Percentiles rank a stretch among this genome's conserved stretches.
phyloP scores from a whole-genome alignment of 495 filamentous ascomycete genomes.

The Penicillium desertorum region DNA sequence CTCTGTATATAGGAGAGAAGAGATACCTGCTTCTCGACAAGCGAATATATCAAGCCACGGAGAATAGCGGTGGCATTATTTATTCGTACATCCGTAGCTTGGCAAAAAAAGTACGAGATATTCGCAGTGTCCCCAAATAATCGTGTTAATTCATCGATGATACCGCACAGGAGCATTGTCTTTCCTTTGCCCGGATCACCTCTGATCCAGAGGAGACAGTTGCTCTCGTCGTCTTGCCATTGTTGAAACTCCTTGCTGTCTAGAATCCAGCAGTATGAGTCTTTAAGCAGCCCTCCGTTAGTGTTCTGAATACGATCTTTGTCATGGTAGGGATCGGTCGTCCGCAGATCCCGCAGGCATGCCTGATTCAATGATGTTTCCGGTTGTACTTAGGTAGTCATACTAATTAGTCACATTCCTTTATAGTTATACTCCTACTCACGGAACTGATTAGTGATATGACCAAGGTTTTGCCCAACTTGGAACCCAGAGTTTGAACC shows the following conservation, averaged over 20 bases:
- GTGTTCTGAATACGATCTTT: slow-evolving; percentile 30
- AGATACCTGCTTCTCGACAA: slow-evolving; percentile 31
- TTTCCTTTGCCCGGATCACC: slow-evolving; percentile 36
- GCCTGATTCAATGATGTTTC: too few relatives aligned
- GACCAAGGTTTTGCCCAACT: too few relatives aligned
- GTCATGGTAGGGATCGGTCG: slow-evolving; percentile 40
- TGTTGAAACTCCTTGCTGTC: slow-evolving; percentile 34
- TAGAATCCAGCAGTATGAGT: slow-evolving; percentile 47
- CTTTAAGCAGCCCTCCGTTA: slow-evolving; percentile 38
- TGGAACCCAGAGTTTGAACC: too few relatives aligned
- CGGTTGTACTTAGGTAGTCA: too few relatives aligned
- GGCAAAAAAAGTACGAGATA: slow-evolving; percentile 51
- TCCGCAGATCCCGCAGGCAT: slow-evolving; percentile 11
- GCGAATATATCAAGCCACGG: slow-evolving; percentile 42
- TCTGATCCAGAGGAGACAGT: slow-evolving; percentile 27
- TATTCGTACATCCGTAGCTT: slow-evolving; percentile 34
- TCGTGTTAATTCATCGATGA: slow-evolving; percentile 38
- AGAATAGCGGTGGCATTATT: slow-evolving; percentile 44
- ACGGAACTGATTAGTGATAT: too few relatives aligned
- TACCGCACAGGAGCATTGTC: slow-evolving; percentile 44
- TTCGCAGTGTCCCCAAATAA: slow-evolving; percentile 4
- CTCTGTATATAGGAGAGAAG: slow-evolving; percentile 34
- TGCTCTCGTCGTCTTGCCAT: slow-evolving; percentile 12
- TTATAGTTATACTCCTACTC: too few relatives aligned
- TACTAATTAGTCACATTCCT: too few relatives aligned